Evolutionary conservation across 768 basidiomycete species (phyloP), one percentile per base, ranked within the genome.

Genomic region (Suillus plorans): DNA sequence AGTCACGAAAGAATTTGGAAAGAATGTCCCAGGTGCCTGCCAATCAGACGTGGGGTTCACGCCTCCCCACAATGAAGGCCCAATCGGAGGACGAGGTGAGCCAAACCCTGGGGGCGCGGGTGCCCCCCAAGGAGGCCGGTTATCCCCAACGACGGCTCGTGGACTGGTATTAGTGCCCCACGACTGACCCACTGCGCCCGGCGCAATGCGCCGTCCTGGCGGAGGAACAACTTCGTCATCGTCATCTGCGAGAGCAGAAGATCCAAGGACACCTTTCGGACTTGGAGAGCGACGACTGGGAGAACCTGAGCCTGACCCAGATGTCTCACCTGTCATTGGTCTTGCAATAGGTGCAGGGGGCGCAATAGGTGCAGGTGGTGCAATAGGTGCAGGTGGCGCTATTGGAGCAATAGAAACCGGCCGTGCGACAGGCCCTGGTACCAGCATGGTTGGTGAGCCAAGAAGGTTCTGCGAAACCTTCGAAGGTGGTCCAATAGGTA

Each of bases 221-320:
- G 82, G 77, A 47, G 82, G 76, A 18, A 93, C 84, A 13, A 92
- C 89, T 71, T 93, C 91, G 72, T 94, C 92, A 66, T 91, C 91
- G 65, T 92, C 91, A 16, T 90, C 85, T 3, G 87, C 85, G 22
- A 93, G 81, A 22, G 92, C 91, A 5, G 89, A 89, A 16, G 91
- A 92, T 14, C 92, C 92, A 8, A 92, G 80, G 42, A 88, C 77
- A 47, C 87, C 86, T 71, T 92, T 92, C 10, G 84, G 84, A 65
- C 83, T 84, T 5, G 84, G 82, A 42, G 84, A 82, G 12, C 82
- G 80, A 53, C 80, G 78, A 20, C 76, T 76, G 13, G 85, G 83
- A 1, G 89, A 91, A 4, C 86, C 87, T 13, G 88, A 87, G 2
- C 85, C 86, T 1, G 89, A 87, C 9, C 84, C 77, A 4, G 78